phyloP scores from a whole-genome alignment of 768 basidiomycete genomes.

The Termitomyces titanicus region DNA sequence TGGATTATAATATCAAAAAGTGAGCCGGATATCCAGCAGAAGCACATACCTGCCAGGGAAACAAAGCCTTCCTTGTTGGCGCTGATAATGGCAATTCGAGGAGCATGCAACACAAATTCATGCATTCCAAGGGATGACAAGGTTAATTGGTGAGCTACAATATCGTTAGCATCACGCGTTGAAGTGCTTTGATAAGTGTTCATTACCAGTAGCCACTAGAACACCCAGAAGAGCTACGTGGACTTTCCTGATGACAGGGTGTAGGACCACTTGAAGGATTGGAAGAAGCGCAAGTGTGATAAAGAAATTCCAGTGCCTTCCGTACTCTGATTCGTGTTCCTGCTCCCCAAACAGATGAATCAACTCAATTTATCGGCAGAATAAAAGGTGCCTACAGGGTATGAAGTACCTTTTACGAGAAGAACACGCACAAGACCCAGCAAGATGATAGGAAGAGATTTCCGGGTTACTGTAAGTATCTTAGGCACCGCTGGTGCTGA shows the following conservation, averaged over 20 bases:
- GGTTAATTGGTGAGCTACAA: slow-evolving; percentile 65
- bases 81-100: slow-evolving; percentile 60
- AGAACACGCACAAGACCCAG: slow-evolving; percentile 78
- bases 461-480: slow-evolving; percentile 45
- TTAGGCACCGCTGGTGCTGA: slow-evolving; percentile 48
- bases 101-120: slow-evolving; percentile 59
- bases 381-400: slow-evolving; percentile 58
- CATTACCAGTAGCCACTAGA: slow-evolving; percentile 50
- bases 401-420: slow-evolving; percentile 89
- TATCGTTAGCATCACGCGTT: not conserved
- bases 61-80: slow-evolving; percentile 92
- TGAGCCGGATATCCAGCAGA: not conserved
- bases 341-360: slow-evolving; percentile 10
- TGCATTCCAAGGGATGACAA: slow-evolving; percentile 57
- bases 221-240: slow-evolving; percentile 65
- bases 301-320: slow-evolving; percentile 99
- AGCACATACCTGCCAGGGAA: slow-evolving; percentile 60
- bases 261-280: slow-evolving; percentile 62
- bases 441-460: slow-evolving; percentile 60
- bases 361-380: not conserved
- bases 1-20: slow-evolving; percentile 17
- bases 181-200: not conserved
- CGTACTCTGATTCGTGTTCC: slow-evolving; percentile 98
- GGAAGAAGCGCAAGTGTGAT: slow-evolving; percentile 85
- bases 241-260: slow-evolving; percentile 56